Percentiles rank a stretch among this genome's conserved stretches.
These are phyloP conservation scores for Heterobasidion irregulare DNA, from an alignment of 1,284 basidiomycete species.

Conservation along the genomic window DNA sequence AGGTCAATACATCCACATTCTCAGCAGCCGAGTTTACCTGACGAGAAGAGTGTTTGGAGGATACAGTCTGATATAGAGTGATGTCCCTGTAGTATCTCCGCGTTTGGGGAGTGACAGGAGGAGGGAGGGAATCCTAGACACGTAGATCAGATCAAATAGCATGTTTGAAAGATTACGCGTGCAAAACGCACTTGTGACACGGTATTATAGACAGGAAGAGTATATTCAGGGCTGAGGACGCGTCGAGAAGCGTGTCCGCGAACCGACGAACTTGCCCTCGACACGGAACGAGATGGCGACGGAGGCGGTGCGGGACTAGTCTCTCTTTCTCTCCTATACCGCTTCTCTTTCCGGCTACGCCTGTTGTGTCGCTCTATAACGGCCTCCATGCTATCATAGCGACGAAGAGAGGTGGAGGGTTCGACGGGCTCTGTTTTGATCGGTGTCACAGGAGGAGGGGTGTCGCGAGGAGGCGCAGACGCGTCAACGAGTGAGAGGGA, in stretches of 20 bases:
- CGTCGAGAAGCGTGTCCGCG: constrained; percentile 47
- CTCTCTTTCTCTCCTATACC: constrained; percentile 34
- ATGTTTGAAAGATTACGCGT: constrained; percentile 6
- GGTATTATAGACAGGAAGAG: constrained; percentile 16
- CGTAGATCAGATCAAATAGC: not conserved
- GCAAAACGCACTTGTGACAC: constrained; percentile 24
- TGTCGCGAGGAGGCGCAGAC: constrained; percentile 21
- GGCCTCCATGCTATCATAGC: constrained; percentile 63
- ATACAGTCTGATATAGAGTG: constrained; percentile 9
- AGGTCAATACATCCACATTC: not conserved
- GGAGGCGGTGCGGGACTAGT: constrained; percentile 37
- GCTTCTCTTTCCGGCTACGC: constrained; percentile 38
- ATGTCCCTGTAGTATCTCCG: constrained; percentile 12
- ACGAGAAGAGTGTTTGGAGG: constrained; percentile 4
- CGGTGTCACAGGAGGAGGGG: constrained; percentile 43
- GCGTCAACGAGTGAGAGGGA: constrained; percentile 42
- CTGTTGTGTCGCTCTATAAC: constrained; percentile 59
- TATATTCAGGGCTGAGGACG: constrained; percentile 21
- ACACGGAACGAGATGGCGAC: constrained; percentile 23
- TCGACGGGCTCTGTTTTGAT: constrained; percentile 55
- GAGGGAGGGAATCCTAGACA: constrained; percentile 17
- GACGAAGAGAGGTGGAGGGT: constrained; percentile 35
- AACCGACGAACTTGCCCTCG: constrained; percentile 32
- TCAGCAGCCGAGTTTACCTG: constrained; percentile 4
- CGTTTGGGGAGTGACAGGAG: constrained; percentile 9